Base-by-base conservation (phyloP, 306 rosid genomes). In the Hylodesmum podocarpum region DNA sequence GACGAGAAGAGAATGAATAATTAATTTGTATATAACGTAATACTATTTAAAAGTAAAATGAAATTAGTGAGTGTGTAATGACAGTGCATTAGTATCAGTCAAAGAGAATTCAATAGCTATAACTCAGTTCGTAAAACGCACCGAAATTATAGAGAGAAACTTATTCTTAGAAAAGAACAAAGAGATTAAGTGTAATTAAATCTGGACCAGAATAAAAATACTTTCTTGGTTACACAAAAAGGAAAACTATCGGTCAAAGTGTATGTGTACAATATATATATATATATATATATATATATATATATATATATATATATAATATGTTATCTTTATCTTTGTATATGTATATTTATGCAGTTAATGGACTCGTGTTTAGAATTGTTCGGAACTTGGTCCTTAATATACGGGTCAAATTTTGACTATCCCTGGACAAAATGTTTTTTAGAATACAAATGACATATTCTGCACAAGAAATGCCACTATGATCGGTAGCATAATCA, bases 371-470 rank as follows among this genome's bases (percentile, higher is more conserved):
- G n/a, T 71, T 82, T 77, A 79, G 72, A 65, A 61, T 76, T 65
- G 50, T 57, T 70, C 71, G 79, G 58, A 73, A 49, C 40, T 59
- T 27, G 3, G 66, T 74, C 89, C 90, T 77, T 63, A 75, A 82
- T 82, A 70, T 61, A 82, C 79, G 90, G 91, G 91, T 87, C 90
- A 87, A 83, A 15, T 81, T 77, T 59, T 78, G 78, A 86, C 59
- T 82, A 74, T 41, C 70, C 36, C 43, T 34, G 27, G 13, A 25
- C 31, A 39, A 3, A 11, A 66, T 16, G 13, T 37, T 65, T 24
- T 37, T 65, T 14, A 46, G 78, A 51, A 16, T 68, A 33, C n/a
- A 9, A 54, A 31, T 70, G 41, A 69, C 83, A 81, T 58, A 78
- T 37, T 51, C 58, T 11, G 49, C 83, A 47, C 41, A 79, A 67